Base-by-base conservation (phyloP, 192 early-diverging fungal species). In the Gigaspora rosea region DNA sequence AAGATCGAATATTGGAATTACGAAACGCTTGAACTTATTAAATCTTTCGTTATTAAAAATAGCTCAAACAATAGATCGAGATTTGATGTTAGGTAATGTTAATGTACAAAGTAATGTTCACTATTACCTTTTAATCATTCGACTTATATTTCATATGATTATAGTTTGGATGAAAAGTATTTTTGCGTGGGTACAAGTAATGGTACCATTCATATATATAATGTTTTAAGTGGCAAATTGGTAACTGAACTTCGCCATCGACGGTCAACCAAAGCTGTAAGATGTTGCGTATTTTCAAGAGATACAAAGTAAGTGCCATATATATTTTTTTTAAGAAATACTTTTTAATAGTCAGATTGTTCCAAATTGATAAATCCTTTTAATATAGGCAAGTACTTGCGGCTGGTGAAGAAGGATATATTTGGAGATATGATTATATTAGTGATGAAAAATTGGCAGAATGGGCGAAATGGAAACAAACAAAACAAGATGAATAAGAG, bases 361-460 rank as follows among this genome's bases (percentile, higher is more conserved):
- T 27, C 27, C 27, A 27, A 27, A 27, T 27, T 27, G 27, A 27
- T 27, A 27, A 27, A 27, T 27, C 27, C 1, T 27, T 27, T 27
- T 27, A 27, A 27, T 27, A 5, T 78, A 91, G 90, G 48, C 89
- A 90, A 57, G 82, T 96, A 12, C 79, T 94, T 10, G 92, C 89
- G 58, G 89, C 88, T 35, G 91, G 93, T 54, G 93, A 93, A 54
- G 93, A 92, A 41, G 89, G 90, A 0, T 92, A 93, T 76, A 89
- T 96, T 52, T 94, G 93, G 93, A 83, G 94, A 65, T 94, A 92
- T 79, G 92, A 93, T 80, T 93, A 92, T 81, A 88, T 94, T 33
- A 88, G 89, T 48, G 89, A 94, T 76, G 91, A 89, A 59, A 91
- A 85, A 16, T 79, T 95, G 33, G 85, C 86, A 11, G 90, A 91